Evolutionary conservation across 768 basidiomycete genomes (phyloP), one percentile per base, ranked within the genome.

Genomic region (Clitopilus passeckerianus): DNA sequence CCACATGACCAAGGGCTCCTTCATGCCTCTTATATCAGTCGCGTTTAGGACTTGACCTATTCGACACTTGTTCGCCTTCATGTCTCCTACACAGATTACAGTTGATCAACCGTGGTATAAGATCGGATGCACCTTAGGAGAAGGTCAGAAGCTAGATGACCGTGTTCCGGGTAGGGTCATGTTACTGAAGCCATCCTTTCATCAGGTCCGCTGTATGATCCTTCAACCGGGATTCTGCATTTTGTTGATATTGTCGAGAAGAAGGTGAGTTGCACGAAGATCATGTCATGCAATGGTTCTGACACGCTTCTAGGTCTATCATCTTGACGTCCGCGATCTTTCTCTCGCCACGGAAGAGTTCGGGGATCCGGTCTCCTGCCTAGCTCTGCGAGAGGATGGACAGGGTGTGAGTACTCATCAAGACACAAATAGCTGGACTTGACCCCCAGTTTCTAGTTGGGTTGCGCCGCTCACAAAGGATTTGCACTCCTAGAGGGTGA

Each of bases 211-310:
- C 59, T 89, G 14, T 89, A 86, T 66, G 87, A 89, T 61, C 70
- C 80, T 12, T 65, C 63, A 50, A 82, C 81, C 0, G 75, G 75
- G 9, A 77, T 73, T 23, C 67, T 89, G 35, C 87, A 89, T 70
- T 89, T 90, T 68, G 84, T 89, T 52, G 87, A 90, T 66, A 89
- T 89, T 54, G 68, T 73, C 34, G 77, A 80, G 61, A 74, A 76
- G 60, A 84, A 82, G 75, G 85, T 82, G 62, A 57, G 63, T 54
- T 53, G 37, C n/a, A 27, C 34, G 34, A 33, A 30, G 18, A 23
- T 44, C 34, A 18, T 22, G 16, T 22, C 22, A 9, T 20, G 16
- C 5, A 18, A 54, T 55, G 41, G 24, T 55, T 57, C 50, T 27
- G 44, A 43, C 55, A 43, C 16, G 18, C 41, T 23, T 59, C 34